These are phyloP conservation scores for Fusarium brevicatenulatum DNA, from an alignment of 2,329 filamentous ascomycete genomes.

Conservation along the genomic window DNA sequence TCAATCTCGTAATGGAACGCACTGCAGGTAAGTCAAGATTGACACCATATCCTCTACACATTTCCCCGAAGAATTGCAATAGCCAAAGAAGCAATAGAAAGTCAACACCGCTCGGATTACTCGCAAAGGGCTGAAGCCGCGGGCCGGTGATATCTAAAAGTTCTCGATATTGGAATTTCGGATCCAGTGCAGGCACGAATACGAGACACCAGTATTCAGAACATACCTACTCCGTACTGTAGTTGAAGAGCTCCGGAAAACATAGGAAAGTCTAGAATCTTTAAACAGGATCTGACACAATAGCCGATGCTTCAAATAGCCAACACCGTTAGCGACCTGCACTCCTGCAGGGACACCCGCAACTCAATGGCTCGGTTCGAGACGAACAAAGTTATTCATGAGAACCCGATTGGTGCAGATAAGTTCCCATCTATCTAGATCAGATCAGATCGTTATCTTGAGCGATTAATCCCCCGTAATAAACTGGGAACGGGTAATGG, in stretches of 20 bases:
- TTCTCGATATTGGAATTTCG: background rate
- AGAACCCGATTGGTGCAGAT: conserved; percentile 4
- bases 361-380: background rate
- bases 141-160: too few species aligned
- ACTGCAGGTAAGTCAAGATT: rapidly evolving
- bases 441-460: conserved; percentile 13
- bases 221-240: background rate
- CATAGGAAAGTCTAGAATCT: background rate
- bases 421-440: conserved; percentile 1
- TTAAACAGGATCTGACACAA: too few species aligned
- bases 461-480: background rate
- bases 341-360: background rate
- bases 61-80: background rate
- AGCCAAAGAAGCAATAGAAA: too few species aligned
- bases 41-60: rapidly evolving
- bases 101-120: rapidly evolving
- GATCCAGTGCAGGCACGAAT: background rate
- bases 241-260: background rate
- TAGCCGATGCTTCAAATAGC: background rate
- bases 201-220: background rate
- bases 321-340: background rate
- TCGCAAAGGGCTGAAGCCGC: background rate
- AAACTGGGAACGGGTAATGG: background rate
- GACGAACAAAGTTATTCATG: background rate
- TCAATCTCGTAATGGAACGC: background rate